Base-by-base conservation (phyloP, 2,329 filamentous ascomycete genomes). In the Cladosporium sp. region DNA sequence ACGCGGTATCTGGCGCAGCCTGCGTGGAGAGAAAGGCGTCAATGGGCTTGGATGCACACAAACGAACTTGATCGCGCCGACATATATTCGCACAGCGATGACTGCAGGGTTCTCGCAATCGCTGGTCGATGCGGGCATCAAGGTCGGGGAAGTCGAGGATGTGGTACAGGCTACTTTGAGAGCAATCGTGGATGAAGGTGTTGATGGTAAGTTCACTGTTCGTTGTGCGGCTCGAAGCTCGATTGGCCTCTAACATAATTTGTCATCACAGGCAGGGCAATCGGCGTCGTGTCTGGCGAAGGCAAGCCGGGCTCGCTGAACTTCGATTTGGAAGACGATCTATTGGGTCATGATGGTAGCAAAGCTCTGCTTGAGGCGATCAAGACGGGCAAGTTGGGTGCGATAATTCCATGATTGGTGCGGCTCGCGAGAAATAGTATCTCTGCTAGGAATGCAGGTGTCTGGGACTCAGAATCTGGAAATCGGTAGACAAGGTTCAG, bases 251-350 rank as follows among this genome's bases (percentile, higher is more conserved):
- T 56, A 44, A 62, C 44, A 62, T 7, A 2, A 23, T 29, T 33
- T n/a, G 26, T 8, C 26, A 33, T 44, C 23, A 14, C n/a, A 55
- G 49, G 26, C 5, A 65, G 63, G 56, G 56, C 56, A 8, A 46
- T 61, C 12, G 57, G 23, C 23, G 46, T 66, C n/a, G 12, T 62
- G 35, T 46, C 50, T 16, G 64, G 68, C 3, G 44, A 66, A 26
- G 61, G 66, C 16, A 60, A 40, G 16, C 55, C 59, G 0, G 69
- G 69, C 23, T 69, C 69, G 44, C 60, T 62, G 62, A 72, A 71
- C 28, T 70, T 69, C 40, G 70, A 72, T 62, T 31, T 71, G n/a
- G 63, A 65, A 6, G 69, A 71, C 65, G 70, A 72, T 67, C 66
- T 64, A 49, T 62, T 63, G 33, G 66, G 67, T 23, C 23, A 52